Evolutionary conservation across 768 basidiomycete species (phyloP).

Genomic region (Lactarius evosmus): DNA sequence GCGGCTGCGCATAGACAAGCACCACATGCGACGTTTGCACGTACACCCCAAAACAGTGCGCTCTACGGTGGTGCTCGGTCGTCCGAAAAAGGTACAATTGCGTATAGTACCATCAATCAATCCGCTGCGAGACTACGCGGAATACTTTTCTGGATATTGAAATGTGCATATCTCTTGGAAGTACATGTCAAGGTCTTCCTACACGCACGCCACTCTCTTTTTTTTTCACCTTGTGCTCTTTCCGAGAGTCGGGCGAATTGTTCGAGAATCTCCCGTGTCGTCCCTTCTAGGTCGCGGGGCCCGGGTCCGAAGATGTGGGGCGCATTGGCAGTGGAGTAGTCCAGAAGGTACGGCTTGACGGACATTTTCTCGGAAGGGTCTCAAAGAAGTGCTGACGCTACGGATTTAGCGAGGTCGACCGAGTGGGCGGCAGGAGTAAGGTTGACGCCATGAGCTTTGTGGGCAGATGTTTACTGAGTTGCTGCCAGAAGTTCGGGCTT

Average conservation of each 20-base stretch:
- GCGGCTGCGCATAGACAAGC: background rate
- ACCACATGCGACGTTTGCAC: background rate
- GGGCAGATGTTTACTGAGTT: background rate
- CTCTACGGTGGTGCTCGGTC: background rate
- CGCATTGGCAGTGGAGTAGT: conserved; percentile 3
- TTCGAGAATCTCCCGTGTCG: background rate
- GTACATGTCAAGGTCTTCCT: background rate
- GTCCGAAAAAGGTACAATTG: background rate
- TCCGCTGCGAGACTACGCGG: background rate
- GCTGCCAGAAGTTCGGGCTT: conserved; percentile 2
- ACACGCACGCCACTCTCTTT: background rate
- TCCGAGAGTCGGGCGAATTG: background rate
- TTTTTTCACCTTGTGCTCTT: background rate
- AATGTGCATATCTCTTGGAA: background rate
- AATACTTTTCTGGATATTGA: background rate
- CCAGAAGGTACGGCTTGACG: background rate
- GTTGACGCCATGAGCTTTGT: background rate
- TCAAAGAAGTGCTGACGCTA: background rate
- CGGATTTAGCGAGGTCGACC: conserved; percentile 3
- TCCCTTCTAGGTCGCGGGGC: background rate
- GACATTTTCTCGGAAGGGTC: background rate
- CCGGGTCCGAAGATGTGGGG: background rate
- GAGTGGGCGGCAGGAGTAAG: background rate
- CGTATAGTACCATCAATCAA: background rate
- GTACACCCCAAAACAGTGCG: background rate